A percentile compares a stretch with the other conserved stretches of the same genome.
Conservation (phyloP, 352 stramenopile genomes). For the Phytophthora vignae region DNA sequence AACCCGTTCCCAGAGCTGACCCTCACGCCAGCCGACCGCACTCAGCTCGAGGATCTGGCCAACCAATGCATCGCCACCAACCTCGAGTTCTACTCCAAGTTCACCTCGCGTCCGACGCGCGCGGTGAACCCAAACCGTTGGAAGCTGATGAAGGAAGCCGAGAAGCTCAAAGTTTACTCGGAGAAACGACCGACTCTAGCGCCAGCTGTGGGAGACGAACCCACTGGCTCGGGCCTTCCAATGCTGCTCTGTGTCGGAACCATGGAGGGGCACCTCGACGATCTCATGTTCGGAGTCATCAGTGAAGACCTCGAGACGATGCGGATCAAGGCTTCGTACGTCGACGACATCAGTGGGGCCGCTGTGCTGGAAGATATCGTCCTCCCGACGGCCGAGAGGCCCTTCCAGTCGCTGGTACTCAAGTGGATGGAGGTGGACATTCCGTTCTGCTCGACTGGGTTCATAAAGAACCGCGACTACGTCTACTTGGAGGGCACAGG, state of each 20-base stretch:
- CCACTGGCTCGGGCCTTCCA: not conserved
- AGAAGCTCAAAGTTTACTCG: conserved; percentile 34
- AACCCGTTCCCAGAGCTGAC: conserved; percentile 35
- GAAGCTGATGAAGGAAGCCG: conserved; percentile 32
- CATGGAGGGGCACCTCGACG: not conserved
- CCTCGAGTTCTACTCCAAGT: conserved; percentile 24
- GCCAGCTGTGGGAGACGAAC: conserved; percentile 4
- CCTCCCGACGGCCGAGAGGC: not conserved
- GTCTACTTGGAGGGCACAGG: not conserved
- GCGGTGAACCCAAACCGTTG: conserved; percentile 23
- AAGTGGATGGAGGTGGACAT: conserved; percentile 17
- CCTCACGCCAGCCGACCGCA: conserved; percentile 12
- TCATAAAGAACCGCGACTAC: not conserved
- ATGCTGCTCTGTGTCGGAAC: not conserved
- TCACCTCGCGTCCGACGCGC: conserved; percentile 13
- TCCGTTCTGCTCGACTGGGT: not conserved
- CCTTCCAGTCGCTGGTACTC: not conserved
- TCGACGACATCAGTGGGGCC: not conserved
- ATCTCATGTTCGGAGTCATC: not conserved
- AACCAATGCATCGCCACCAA: conserved; percentile 34
- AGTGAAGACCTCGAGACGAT: not conserved
- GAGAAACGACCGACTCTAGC: conserved; percentile 16
- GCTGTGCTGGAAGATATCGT: not conserved
- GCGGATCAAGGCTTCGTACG: no score
- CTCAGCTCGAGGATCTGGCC: conserved; percentile 28